Conservation (phyloP, 208 protist species). For the Trypanosoma avium region DNA sequence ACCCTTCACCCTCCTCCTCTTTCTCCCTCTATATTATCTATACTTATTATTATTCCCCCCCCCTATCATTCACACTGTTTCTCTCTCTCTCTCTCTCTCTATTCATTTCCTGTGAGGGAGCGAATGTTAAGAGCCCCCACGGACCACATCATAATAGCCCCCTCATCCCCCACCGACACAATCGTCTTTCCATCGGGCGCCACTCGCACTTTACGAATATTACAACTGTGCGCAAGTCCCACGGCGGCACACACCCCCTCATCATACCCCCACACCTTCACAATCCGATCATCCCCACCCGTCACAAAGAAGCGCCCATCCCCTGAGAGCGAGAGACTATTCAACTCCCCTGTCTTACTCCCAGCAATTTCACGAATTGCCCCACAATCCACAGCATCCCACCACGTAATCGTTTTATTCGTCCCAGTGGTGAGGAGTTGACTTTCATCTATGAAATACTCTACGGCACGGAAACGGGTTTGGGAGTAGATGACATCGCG, state of each 20-base stretch:
- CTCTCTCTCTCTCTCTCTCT: background rate
- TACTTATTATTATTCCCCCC: background rate
- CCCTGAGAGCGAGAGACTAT: conserved; percentile 85
- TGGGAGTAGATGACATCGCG: conserved; percentile 95
- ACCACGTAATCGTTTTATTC: conserved; percentile 94
- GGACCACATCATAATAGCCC: conserved; percentile 94
- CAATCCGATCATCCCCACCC: conserved; percentile 89
- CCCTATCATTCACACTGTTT: background rate
- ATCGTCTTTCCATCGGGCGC: conserved; percentile 89
- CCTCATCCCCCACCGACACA: conserved; percentile 93
- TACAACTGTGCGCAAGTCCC: conserved; percentile 92
- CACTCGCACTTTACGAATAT: conserved; percentile 91
- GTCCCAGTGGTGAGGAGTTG: conserved; percentile 95
- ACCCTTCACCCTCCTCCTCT: background rate
- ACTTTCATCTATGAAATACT: conserved; percentile 92
- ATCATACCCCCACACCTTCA: conserved; percentile 97
- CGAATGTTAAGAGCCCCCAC: conserved; percentile 55
- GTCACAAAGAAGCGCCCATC: conserved; percentile 91
- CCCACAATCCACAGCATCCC: conserved; percentile 94
- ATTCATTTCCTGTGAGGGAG: conserved; percentile 12
- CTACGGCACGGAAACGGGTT: conserved; percentile 92
- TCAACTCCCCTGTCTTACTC: conserved; percentile 90
- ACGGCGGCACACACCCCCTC: conserved; percentile 84
- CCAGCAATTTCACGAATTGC: conserved; percentile 93
- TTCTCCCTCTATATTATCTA: too few relatives aligned